A percentile compares a stretch with the other conserved stretches of the same genome.
phyloP scores from a whole-genome alignment of 2,329 filamentous ascomycete species.

The Ceratocystis lukuohia region DNA sequence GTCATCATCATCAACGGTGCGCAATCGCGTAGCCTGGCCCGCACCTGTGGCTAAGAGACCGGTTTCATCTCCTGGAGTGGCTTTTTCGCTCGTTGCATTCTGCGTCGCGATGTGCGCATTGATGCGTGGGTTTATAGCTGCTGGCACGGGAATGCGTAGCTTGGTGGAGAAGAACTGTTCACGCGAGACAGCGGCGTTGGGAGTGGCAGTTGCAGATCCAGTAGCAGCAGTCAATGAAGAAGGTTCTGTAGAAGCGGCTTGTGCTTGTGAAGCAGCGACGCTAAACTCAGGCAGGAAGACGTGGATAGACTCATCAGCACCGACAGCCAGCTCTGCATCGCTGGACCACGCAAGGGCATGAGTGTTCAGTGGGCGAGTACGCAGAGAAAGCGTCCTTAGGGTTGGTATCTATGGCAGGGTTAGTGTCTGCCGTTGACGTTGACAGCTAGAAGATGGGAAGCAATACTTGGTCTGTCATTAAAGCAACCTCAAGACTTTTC shows the following conservation, averaged over 20 bases:
- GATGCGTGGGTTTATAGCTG: conserved; percentile 16
- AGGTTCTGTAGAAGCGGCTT: conserved; percentile 5
- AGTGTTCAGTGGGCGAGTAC: conserved; percentile 32
- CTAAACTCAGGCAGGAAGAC: conserved; percentile 38
- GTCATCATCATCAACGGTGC: conserved; percentile 12
- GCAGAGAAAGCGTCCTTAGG: conserved; percentile 34
- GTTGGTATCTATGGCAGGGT: conserved; percentile 30
- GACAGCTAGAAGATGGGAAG: not conserved
- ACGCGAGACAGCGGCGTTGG: conserved; percentile 23
- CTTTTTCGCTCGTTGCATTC: not conserved
- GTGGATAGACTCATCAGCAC: conserved; percentile 42
- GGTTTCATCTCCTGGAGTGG: not conserved
- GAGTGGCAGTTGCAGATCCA: not conserved
- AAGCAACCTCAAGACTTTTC: not conserved
- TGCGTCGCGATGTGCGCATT: conserved; percentile 11
- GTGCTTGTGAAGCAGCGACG: conserved; percentile 17
- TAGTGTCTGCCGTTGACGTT: not conserved
- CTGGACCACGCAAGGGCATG: conserved; percentile 40
- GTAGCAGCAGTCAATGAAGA: not conserved
- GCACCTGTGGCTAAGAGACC: not conserved
- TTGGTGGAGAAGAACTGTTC: conserved; percentile 20
- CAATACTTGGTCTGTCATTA: conserved; percentile 15
- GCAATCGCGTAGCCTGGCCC: not conserved
- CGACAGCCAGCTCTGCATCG: conserved; percentile 44
- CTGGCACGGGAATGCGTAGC: conserved; percentile 20